These are phyloP conservation scores for Pterulicium gracile DNA, from an alignment of 1,284 basidiomycete species.

Conservation along the genomic window DNA sequence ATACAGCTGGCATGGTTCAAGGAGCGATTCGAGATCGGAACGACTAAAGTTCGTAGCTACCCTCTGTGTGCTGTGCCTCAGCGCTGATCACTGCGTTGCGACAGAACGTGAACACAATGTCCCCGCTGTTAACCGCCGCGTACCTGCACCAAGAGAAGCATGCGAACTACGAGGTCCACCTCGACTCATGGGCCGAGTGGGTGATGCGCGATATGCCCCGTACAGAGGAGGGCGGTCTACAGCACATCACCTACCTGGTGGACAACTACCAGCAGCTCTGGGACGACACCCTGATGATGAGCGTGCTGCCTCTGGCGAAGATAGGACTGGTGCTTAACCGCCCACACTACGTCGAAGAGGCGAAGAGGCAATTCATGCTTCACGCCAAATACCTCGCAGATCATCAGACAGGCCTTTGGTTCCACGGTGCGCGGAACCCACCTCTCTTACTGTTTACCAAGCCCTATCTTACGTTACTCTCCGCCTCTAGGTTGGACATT, in stretches of 20 bases:
- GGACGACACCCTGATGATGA: constrained; percentile 65
- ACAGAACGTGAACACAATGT: constrained; percentile 59
- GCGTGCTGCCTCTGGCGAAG: constrained; percentile 48
- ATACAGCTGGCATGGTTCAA: constrained; percentile 47
- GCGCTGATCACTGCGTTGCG: neutral
- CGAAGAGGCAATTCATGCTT: constrained; percentile 46
- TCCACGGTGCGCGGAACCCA: constrained; percentile 33
- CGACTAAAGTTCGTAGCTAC: constrained; percentile 32
- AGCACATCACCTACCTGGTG: constrained; percentile 48
- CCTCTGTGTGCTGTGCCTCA: neutral
- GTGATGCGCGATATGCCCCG: constrained; percentile 48
- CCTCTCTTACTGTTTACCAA: constrained; percentile 8
- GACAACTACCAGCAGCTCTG: constrained; percentile 49
- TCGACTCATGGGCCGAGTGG: constrained; percentile 60
- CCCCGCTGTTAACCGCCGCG: constrained; percentile 47
- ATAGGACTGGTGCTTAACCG: constrained; percentile 46
- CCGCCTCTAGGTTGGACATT: constrained; percentile 34
- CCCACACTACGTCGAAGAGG: constrained; percentile 50
- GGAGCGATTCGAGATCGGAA: constrained; percentile 41
- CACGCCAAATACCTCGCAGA: constrained; percentile 45
- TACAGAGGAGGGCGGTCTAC: constrained; percentile 48
- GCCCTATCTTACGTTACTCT: constrained; percentile 12
- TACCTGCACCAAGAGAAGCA: constrained; percentile 34
- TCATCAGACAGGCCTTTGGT: constrained; percentile 38
- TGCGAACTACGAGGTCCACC: constrained; percentile 30